Evolutionary conservation across 2,329 filamentous ascomycete species (phyloP).

Genomic region (Dendrostoma leiphaemia): DNA sequence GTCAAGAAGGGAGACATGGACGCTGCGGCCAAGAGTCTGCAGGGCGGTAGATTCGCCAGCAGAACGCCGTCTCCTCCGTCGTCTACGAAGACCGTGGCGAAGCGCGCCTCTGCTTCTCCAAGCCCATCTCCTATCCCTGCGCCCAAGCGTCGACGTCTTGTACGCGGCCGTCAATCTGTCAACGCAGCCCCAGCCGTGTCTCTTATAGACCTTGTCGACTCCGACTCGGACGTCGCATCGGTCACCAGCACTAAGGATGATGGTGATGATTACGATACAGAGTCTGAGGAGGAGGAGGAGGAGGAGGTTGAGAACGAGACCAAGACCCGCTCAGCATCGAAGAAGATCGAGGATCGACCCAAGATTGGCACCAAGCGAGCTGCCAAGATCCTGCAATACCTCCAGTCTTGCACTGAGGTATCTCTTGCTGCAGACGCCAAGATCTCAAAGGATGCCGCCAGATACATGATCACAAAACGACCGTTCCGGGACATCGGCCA

Average conservation of each 20-base stretch:
- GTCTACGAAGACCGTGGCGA: slow-evolving; percentile 4
- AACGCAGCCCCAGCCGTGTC: not conserved
- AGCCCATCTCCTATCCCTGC: slow-evolving; percentile 9
- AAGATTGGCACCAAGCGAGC: slow-evolving; percentile 31
- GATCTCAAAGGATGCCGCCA: slow-evolving; percentile 67
- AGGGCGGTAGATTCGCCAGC: not conserved
- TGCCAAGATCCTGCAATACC: slow-evolving; percentile 66
- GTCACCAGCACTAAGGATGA: slow-evolving; percentile 13
- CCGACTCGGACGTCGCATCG: slow-evolving; percentile 6
- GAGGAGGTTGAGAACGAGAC: slow-evolving; percentile 35
- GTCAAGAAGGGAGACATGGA: slow-evolving; percentile 5
- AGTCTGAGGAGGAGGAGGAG: slow-evolving; percentile 17
- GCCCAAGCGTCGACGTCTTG: slow-evolving; percentile 14
- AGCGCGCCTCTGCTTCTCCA: slow-evolving; percentile 6
- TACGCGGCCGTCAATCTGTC: slow-evolving; percentile 7
- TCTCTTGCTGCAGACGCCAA: slow-evolving; percentile 82
- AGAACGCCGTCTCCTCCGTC: not conserved
- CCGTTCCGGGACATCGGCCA: slow-evolving; percentile 69
- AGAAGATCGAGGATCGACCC: slow-evolving; percentile 15
- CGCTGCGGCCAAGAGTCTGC: not conserved
- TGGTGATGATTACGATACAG: slow-evolving; percentile 6
- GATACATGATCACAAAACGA: slow-evolving; percentile 67
- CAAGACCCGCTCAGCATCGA: slow-evolving; percentile 26
- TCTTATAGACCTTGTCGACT: slow-evolving; percentile 10
- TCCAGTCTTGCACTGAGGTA: slow-evolving; percentile 74